Evolutionary conservation across 2,329 filamentous ascomycete species (phyloP).

Genomic region (Emergomyces orientalis): DNA sequence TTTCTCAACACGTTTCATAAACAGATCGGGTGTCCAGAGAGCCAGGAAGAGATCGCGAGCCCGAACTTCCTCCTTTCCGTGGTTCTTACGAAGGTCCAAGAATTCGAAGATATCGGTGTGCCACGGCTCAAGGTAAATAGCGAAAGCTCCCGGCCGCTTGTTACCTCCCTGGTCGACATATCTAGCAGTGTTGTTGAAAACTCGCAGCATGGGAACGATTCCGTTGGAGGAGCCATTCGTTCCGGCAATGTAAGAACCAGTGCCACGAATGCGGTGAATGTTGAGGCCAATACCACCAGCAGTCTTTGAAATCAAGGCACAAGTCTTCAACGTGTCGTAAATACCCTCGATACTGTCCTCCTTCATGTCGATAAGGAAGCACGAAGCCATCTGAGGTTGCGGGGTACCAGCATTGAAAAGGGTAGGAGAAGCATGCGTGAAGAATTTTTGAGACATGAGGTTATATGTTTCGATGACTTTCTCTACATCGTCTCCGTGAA

Average conservation of each 20-base stretch:
- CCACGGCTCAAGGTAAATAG: slow-evolving; percentile 98
- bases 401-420: slow-evolving; percentile 97
- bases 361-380: slow-evolving; percentile 99
- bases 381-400: slow-evolving; percentile 87
- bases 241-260: slow-evolving; percentile 93
- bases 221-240: slow-evolving; percentile 98
- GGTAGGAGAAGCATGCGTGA: slow-evolving; percentile 95
- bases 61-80: slow-evolving; percentile 96
- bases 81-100: slow-evolving; percentile 96
- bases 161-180: slow-evolving; percentile 99
- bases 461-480: slow-evolving; percentile 96
- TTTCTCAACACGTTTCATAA: slow-evolving; percentile 99
- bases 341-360: slow-evolving; percentile 99
- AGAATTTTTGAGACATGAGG: slow-evolving; percentile 97
- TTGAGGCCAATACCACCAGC: slow-evolving; percentile 96
- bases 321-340: slow-evolving; percentile 98
- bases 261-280: slow-evolving; percentile 91
- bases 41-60: slow-evolving; percentile 96
- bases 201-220: slow-evolving; percentile 92
- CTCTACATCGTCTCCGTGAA: slow-evolving; percentile 91
- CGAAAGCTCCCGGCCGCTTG: slow-evolving; percentile 96
- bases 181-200: slow-evolving; percentile 98
- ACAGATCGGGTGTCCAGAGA: slow-evolving; percentile 96
- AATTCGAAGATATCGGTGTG: slow-evolving; percentile 97
- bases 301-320: slow-evolving; percentile 99